These are phyloP conservation scores for Candida silvicultrix DNA, from an alignment of 805 yeast species.

Conservation along the genomic window DNA sequence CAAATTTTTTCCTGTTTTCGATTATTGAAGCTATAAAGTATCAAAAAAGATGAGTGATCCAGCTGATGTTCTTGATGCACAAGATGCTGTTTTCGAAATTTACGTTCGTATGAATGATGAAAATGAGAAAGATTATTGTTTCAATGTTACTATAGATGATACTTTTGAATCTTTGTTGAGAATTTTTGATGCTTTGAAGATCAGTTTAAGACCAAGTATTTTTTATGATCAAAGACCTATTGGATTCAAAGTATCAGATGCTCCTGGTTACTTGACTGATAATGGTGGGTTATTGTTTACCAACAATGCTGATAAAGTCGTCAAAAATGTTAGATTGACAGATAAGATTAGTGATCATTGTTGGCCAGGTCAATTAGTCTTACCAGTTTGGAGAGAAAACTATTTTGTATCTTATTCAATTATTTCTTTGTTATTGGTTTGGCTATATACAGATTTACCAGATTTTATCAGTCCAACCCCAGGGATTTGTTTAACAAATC, in stretches of 20 bases:
- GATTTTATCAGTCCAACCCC: conserved; percentile 89
- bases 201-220: conserved; percentile 73
- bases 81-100: conserved; percentile 22
- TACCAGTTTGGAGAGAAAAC: conserved; percentile 63
- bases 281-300: conserved; percentile 76
- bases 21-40: too few relatives aligned
- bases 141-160: conserved; percentile 56
- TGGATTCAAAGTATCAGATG: conserved; percentile 53
- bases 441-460: conserved; percentile 95
- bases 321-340: conserved; percentile 40
- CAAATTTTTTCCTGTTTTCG: background rate
- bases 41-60: conserved; percentile 6
- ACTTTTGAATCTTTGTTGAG: conserved; percentile 53
- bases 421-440: conserved; percentile 36
- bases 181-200: conserved; percentile 62
- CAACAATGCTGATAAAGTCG: conserved; percentile 43
- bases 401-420: conserved; percentile 34
- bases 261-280: conserved; percentile 79
- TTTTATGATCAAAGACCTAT: conserved; percentile 62
- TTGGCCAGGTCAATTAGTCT: conserved; percentile 88
- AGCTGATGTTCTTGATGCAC: conserved; percentile 16
- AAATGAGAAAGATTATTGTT: conserved; percentile 83
- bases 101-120: conserved; percentile 78
- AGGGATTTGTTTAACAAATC: conserved; percentile 72
- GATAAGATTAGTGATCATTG: conserved; percentile 52